These are phyloP conservation scores for Trichoderma semiorbis DNA, from an alignment of 2,329 filamentous ascomycete species.

Conservation along the genomic window DNA sequence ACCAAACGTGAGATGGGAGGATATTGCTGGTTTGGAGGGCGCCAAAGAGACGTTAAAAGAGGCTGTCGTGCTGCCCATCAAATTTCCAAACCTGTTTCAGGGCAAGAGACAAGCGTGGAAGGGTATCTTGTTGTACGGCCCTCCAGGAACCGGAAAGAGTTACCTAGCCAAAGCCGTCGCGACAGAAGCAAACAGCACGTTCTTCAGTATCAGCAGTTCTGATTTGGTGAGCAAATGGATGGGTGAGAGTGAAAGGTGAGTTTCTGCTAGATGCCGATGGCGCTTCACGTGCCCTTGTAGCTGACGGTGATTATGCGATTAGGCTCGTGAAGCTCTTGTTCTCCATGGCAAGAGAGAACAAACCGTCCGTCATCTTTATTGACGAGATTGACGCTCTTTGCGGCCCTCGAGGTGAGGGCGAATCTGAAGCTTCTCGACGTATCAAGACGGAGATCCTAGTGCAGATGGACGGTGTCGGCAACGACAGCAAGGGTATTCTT, in stretches of 20 bases:
- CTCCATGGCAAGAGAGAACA: constrained; percentile 96
- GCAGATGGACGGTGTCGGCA: constrained; percentile 98
- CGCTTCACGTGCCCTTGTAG: not conserved
- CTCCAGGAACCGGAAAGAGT: constrained; percentile 95
- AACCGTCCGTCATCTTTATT: constrained; percentile 97
- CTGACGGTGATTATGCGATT: constrained; percentile 23
- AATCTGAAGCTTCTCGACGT: constrained; percentile 92
- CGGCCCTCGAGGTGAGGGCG: constrained; percentile 86
- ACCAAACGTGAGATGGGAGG: constrained; percentile 96
- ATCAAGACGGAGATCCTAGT: constrained; percentile 99
- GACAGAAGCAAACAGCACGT: constrained; percentile 97
- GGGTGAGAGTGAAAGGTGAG: constrained; percentile 94
- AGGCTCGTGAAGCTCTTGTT: constrained; percentile 96
- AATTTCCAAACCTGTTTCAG: constrained; percentile 93
- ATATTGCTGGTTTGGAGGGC: constrained; percentile 88
- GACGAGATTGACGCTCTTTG: constrained; percentile 97
- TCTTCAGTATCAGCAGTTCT: constrained; percentile 97
- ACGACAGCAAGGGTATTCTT: constrained; percentile 88
- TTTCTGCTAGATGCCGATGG: not conserved
- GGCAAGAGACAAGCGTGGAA: constrained; percentile 98
- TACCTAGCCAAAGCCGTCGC: constrained; percentile 96
- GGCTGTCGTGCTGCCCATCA: constrained; percentile 95
- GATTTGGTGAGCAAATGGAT: constrained; percentile 99
- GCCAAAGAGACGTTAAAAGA: constrained; percentile 98
- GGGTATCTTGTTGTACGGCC: constrained; percentile 92